These are phyloP conservation scores for Aphanomyces euteiches DNA, from an alignment of 352 stramenopile genomes.

Conservation along the genomic window DNA sequence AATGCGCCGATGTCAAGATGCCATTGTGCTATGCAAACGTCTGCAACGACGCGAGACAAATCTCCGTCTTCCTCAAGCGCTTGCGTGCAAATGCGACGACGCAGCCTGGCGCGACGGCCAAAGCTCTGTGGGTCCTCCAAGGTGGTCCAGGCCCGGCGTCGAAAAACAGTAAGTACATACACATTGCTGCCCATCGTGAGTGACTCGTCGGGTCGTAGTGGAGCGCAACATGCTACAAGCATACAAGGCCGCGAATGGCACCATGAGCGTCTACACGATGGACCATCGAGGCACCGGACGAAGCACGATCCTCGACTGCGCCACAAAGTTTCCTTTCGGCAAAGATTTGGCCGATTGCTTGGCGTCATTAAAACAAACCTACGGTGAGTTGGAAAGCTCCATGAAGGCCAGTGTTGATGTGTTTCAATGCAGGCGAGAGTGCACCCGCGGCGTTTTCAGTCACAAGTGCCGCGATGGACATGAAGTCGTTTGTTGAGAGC, in stretches of 20 bases:
- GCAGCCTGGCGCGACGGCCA: not conserved
- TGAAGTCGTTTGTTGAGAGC: slow-evolving; percentile 57
- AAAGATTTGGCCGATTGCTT: not conserved
- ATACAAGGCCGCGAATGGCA: slow-evolving; percentile 1
- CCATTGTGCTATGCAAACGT: slow-evolving; percentile 34
- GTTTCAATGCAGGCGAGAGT: not conserved
- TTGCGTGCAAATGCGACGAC: not conserved
- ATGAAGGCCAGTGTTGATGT: no score
- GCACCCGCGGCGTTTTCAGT: slow-evolving; percentile 49
- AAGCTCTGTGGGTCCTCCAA: slow-evolving; percentile 31
- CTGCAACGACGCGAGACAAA: slow-evolving; percentile 27
- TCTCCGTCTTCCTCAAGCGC: slow-evolving; percentile 35
- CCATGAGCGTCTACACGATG: slow-evolving; percentile 47
- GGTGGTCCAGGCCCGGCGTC: slow-evolving; percentile 31
- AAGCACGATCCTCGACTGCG: slow-evolving; percentile 37
- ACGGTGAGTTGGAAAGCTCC: slow-evolving; percentile 4
- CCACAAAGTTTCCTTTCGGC: not conserved
- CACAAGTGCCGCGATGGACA: slow-evolving; percentile 66
- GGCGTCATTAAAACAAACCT: not conserved
- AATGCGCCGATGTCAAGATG: slow-evolving; percentile 31
- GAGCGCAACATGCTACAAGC: not conserved
- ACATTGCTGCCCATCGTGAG: not conserved
- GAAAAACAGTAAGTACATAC: slow-evolving; percentile 24
- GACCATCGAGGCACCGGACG: slow-evolving; percentile 42
- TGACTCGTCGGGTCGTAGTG: not conserved